Percentiles rank a stretch among this genome's conserved stretches.
phyloP scores from a whole-genome alignment of 2,329 filamentous ascomycete species.

The Arthrobotrys musiformis region DNA sequence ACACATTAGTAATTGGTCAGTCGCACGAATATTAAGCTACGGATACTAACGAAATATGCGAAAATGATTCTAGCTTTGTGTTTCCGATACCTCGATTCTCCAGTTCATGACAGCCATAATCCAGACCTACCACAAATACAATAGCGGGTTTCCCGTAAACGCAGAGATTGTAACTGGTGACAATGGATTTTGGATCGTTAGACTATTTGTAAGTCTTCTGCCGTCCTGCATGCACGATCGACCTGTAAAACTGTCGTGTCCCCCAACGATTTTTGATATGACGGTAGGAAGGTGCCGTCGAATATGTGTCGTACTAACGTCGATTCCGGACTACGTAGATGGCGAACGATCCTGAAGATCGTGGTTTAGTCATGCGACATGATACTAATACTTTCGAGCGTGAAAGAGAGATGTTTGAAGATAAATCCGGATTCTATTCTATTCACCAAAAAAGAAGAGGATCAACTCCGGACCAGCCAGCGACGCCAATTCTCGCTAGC shows the following conservation, averaged over 20 bases:
- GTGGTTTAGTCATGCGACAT: slow-evolving; percentile 49
- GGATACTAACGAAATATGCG: neutral
- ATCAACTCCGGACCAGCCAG: slow-evolving; percentile 31
- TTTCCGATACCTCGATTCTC: slow-evolving; percentile 43
- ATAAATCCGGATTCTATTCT: slow-evolving; percentile 50
- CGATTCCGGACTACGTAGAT: slow-evolving; percentile 28
- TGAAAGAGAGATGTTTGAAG: slow-evolving; percentile 52
- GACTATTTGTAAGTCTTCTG: slow-evolving; percentile 46
- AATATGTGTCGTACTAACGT: neutral
- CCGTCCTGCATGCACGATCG: neutral
- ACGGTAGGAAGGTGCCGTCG: neutral
- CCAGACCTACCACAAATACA: slow-evolving; percentile 49
- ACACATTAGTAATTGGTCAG: neutral
- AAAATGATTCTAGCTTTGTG: slow-evolving; percentile 34
- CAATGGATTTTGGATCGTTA: slow-evolving; percentile 52
- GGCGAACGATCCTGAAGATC: slow-evolving; percentile 46
- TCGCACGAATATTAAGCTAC: neutral
- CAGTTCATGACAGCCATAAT: slow-evolving; percentile 54
- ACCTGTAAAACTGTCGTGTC: neutral
- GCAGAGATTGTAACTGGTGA: slow-evolving; percentile 40
- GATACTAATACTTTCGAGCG: slow-evolving; percentile 52
- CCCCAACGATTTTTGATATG: neutral
- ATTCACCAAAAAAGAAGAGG: slow-evolving; percentile 10
- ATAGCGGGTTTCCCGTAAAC: slow-evolving; percentile 44
- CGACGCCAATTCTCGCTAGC: slow-evolving; percentile 40